Conservation (phyloP, 1,139 yeast species). For the Hemisphaericaspora xylofermentans region DNA sequence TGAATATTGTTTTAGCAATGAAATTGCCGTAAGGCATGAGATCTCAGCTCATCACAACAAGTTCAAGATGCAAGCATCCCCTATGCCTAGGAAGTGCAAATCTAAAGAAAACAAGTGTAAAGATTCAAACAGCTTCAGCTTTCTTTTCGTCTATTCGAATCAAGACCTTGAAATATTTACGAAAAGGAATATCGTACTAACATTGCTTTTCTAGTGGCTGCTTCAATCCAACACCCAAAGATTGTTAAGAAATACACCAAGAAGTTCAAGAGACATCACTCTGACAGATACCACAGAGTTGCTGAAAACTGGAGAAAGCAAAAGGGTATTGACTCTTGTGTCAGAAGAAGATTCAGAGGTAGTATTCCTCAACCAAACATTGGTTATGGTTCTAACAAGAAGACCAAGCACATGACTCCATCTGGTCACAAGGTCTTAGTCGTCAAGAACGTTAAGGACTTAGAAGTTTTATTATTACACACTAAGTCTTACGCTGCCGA, state of each 20-base stretch:
- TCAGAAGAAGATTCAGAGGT: constrained; percentile 99
- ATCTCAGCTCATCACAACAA: too few species aligned
- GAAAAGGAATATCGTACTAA: constrained; percentile 12
- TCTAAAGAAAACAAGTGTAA: too few species aligned
- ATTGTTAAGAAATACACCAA: constrained; percentile 99
- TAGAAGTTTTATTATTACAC: constrained; percentile 95
- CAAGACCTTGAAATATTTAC: too few species aligned
- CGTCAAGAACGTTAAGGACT: constrained; percentile 89
- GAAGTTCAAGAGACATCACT: constrained; percentile 99
- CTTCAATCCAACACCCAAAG: constrained; percentile 98
- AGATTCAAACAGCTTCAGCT: too few species aligned
- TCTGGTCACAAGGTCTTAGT: constrained; percentile 98
- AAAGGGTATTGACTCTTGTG: constrained; percentile 99
- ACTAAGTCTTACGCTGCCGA: constrained; percentile 99
- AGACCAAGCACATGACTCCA: constrained; percentile 93
- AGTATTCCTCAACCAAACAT: constrained; percentile 98
- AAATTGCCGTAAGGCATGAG: too few species aligned
- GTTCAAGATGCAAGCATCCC: too few species aligned
- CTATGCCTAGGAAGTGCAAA: too few species aligned
- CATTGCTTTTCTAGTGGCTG: constrained; percentile 62
- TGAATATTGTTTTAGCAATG: too few species aligned
- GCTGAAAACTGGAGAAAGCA: constrained; percentile 99
- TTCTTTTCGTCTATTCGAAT: neutral
- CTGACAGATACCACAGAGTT: constrained; percentile 99
- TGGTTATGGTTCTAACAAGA: constrained; percentile 99